phyloP scores from a whole-genome alignment of 495 filamentous ascomycete genomes.

The Trichoderma virens region DNA sequence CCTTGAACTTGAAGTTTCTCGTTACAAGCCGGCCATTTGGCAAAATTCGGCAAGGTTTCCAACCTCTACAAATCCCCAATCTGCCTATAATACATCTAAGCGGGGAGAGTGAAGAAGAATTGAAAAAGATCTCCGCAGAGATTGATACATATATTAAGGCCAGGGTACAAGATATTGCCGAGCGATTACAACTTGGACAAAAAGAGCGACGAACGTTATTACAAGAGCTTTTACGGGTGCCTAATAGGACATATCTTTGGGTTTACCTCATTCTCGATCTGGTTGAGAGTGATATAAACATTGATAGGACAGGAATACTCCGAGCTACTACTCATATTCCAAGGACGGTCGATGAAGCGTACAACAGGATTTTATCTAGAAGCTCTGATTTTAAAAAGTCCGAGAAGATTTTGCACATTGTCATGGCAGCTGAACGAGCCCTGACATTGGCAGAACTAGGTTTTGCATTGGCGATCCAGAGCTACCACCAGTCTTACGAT shows the following conservation, averaged over 20 bases:
- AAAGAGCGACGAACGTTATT: background rate
- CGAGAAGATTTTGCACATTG: constrained; percentile 15
- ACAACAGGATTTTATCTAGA: constrained; percentile 19
- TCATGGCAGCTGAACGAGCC: constrained; percentile 17
- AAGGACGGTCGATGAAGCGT: constrained; percentile 17
- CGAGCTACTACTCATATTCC: constrained; percentile 12
- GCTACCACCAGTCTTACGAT: background rate
- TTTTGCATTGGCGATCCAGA: constrained; percentile 10
- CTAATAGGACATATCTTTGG: constrained; percentile 18
- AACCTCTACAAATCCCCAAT: constrained; percentile 19
- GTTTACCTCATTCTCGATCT: constrained; percentile 15
- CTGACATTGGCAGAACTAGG: constrained; percentile 15
- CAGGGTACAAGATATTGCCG: background rate
- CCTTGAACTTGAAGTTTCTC: background rate
- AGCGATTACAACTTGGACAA: background rate
- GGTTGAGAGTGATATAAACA: constrained; percentile 11
- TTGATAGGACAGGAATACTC: constrained; percentile 11
- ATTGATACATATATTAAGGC: constrained; percentile 8
- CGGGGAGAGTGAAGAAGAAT: constrained; percentile 25
- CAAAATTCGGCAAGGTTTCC: background rate
- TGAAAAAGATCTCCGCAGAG: constrained; percentile 14
- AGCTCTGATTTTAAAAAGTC: background rate
- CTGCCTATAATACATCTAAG: constrained; percentile 16
- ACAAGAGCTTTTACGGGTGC: constrained; percentile 3
- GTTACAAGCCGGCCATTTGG: constrained; percentile 32